phyloP scores from a whole-genome alignment of 331 rosid genomes.

The Quercus phellos region DNA sequence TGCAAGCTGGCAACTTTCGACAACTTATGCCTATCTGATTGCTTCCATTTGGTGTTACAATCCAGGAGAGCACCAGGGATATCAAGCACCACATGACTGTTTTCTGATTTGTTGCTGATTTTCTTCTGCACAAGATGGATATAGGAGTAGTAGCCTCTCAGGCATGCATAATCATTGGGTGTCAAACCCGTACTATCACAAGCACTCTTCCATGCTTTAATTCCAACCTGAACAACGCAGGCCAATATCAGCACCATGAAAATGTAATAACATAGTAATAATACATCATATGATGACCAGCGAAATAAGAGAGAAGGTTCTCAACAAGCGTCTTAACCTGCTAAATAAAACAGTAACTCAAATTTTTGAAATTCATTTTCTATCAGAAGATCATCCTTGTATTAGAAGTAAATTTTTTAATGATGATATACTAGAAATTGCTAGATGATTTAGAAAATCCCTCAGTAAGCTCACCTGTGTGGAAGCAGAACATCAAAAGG shows the following conservation, averaged over 20 bases:
- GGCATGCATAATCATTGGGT: slow-evolving; percentile 65
- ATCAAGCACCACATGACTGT: slow-evolving; percentile 56
- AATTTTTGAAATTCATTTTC: neutral
- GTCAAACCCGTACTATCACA: slow-evolving; percentile 61
- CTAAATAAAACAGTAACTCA: neutral
- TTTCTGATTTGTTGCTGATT: slow-evolving; percentile 31
- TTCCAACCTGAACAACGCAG: slow-evolving; percentile 58
- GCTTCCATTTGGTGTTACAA: slow-evolving; percentile 38
- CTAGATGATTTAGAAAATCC: neutral
- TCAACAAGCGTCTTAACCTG: neutral
- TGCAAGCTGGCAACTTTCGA: slow-evolving; percentile 44
- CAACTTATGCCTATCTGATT: slow-evolving; percentile 24
- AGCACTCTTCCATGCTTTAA: slow-evolving; percentile 73
- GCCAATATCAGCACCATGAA: slow-evolving; percentile 1
- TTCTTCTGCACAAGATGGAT: slow-evolving; percentile 63
- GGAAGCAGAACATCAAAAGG: neutral
- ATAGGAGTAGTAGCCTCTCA: slow-evolving; percentile 58
- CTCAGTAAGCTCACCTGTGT: neutral
- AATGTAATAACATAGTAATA: neutral
- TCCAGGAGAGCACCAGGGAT: slow-evolving; percentile 49
- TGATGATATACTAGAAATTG: neutral
- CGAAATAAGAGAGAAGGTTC: neutral
- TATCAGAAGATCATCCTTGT: neutral
- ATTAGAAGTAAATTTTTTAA: neutral
- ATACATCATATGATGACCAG: neutral